phyloP scores from a whole-genome alignment of 2,329 filamentous ascomycete genomes.

The Reticulascus tulasneorum region DNA sequence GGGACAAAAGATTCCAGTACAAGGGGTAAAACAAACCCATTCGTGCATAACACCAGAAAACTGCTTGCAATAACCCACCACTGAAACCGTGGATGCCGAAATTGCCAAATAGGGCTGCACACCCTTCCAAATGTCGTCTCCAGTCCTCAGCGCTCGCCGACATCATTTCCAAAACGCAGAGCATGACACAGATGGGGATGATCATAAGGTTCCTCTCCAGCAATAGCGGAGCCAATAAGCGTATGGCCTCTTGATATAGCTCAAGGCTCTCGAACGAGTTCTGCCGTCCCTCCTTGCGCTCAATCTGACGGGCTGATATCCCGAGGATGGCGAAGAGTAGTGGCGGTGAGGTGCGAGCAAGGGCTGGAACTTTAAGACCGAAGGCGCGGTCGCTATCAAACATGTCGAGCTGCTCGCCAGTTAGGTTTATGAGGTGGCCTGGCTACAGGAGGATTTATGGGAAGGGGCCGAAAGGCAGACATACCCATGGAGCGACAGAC shows the following conservation, averaged over 20 bases:
- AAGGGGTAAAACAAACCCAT: conserved; percentile 37
- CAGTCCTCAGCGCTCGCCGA: conserved; percentile 41
- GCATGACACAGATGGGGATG: conserved; percentile 33
- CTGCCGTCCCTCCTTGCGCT: conserved; percentile 40
- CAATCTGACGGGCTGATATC: conserved; percentile 50
- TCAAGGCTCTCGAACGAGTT: conserved; percentile 48
- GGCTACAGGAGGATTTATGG: no score
- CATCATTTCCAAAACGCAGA: conserved; percentile 41
- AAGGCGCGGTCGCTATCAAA: conserved; percentile 52
- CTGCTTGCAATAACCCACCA: conserved; percentile 47
- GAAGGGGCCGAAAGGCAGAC: no score
- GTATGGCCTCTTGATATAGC: conserved; percentile 52
- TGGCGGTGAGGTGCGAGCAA: conserved; percentile 42
- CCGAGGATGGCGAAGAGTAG: conserved; percentile 50
- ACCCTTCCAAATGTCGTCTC: conserved; percentile 54
- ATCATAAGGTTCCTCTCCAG: conserved; percentile 26
- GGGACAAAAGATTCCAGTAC: neutral
- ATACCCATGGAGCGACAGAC: conserved; percentile 49
- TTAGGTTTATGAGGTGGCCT: neutral
- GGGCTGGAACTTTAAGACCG: conserved; percentile 44
- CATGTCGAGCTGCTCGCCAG: conserved; percentile 45
- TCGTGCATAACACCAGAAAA: conserved; percentile 57
- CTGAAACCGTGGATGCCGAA: conserved; percentile 51
- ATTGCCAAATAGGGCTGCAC: conserved; percentile 50
- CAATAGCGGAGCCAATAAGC: conserved; percentile 31